Conservation (phyloP, 73 alveolate genomes). For the Effrenium voratum region DNA sequence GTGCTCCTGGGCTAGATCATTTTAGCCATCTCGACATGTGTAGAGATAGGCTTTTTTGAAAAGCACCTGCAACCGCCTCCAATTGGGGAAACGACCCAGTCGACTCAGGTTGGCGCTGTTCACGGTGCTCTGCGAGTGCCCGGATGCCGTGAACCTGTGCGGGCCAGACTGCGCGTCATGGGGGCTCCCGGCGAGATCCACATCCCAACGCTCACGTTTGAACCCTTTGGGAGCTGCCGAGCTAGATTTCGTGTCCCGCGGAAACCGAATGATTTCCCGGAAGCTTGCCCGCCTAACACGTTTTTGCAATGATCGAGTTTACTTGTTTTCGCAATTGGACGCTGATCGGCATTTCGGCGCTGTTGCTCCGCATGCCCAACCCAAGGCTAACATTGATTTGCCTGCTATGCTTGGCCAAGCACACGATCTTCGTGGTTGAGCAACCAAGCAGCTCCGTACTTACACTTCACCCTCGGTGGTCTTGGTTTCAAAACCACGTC, state of each 20-base stretch:
- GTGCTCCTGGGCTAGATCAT: background rate
- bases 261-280: slow-evolving; percentile 1
- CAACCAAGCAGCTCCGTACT: background rate
- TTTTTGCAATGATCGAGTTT: background rate
- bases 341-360: no score
- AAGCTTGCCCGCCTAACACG: background rate
- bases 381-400: slow-evolving; percentile 1
- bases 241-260: background rate
- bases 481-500: background rate
- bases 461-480: slow-evolving; percentile 4
- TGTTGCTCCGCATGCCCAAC: no score
- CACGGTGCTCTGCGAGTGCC: slow-evolving; percentile 20
- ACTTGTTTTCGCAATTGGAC: no score
- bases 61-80: background rate
- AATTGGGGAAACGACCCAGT: background rate
- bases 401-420: slow-evolving; percentile 2
- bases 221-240: slow-evolving; percentile 8
- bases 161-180: slow-evolving; percentile 46
- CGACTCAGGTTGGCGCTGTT: slow-evolving; percentile 5
- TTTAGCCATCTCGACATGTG: background rate
- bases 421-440: background rate
- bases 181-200: slow-evolving; percentile 39
- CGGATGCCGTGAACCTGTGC: slow-evolving; percentile 20
- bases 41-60: background rate
- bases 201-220: background rate